Evolutionary conservation across 2,329 filamentous ascomycete species (phyloP).

Genomic region (Fusarium miscanthi): DNA sequence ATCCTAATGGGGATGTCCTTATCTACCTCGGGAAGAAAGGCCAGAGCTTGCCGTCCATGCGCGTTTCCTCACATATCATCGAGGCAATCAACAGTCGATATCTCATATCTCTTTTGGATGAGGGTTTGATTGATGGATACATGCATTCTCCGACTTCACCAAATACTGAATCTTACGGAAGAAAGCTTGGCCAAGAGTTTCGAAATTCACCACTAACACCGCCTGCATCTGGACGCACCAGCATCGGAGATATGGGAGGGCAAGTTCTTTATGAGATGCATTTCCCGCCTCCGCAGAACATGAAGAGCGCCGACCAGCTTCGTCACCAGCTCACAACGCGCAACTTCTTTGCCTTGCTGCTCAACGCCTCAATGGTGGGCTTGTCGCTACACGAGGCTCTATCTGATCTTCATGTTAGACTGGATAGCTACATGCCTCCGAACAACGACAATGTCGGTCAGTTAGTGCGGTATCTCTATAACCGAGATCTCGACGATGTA

Average conservation of each 20-base stretch:
- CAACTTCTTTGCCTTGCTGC: conserved; percentile 75
- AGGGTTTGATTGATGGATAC: conserved; percentile 62
- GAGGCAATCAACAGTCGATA: conserved; percentile 67
- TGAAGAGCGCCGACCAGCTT: conserved; percentile 60
- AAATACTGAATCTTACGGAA: conserved; percentile 53
- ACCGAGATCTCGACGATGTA: conserved; percentile 71
- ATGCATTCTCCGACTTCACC: conserved; percentile 55
- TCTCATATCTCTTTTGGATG: conserved; percentile 64
- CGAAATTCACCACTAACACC: conserved; percentile 36
- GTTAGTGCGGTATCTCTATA: conserved; percentile 70
- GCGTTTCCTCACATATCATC: conserved; percentile 68
- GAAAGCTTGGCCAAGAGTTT: conserved; percentile 34
- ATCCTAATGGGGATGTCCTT: conserved; percentile 69
- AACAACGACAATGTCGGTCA: conserved; percentile 67
- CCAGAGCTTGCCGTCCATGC: conserved; percentile 63
- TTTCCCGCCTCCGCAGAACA: conserved; percentile 66
- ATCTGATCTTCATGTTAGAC: conserved; percentile 68
- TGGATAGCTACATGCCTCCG: conserved; percentile 68
- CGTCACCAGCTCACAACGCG: conserved; percentile 73
- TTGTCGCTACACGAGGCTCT: conserved; percentile 72
- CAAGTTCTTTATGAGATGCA: conserved; percentile 72
- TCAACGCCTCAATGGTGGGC: conserved; percentile 73
- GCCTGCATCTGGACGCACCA: conserved; percentile 57
- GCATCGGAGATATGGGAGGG: conserved; percentile 55
- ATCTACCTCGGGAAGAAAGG: conserved; percentile 64